Conservation (phyloP, 768 basidiomycete species). For the Inosperma sp. region DNA sequence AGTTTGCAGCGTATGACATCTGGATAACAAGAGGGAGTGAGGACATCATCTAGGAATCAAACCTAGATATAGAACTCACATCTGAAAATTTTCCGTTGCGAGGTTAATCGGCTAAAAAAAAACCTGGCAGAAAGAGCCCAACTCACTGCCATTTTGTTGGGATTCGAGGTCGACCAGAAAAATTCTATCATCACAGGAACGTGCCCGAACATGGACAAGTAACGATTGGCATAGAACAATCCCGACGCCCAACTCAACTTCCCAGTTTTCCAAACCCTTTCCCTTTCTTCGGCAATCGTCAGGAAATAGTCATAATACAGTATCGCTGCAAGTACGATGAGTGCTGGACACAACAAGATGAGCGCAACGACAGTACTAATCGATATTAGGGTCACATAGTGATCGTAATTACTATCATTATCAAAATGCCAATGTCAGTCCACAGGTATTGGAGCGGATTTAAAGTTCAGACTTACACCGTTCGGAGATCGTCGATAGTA, state of each 20-base stretch:
- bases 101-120: neutral
- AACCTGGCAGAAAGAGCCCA: neutral
- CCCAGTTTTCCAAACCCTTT: conserved; percentile 41
- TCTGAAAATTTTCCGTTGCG: neutral
- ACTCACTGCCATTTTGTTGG: conserved; percentile 27
- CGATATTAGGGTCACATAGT: conserved; percentile 24
- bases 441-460: neutral
- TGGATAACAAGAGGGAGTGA: conserved; percentile 13
- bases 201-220: conserved; percentile 35
- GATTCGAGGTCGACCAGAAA: conserved; percentile 29
- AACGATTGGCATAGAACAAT: conserved; percentile 42
- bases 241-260: conserved; percentile 28
- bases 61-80: conserved; percentile 4
- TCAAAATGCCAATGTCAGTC: neutral
- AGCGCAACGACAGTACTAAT: conserved; percentile 18
- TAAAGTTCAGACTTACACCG: neutral
- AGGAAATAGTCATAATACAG: conserved; percentile 45
- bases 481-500: neutral
- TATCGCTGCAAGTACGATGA: conserved; percentile 25
- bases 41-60: neutral
- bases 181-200: conserved; percentile 33
- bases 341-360: neutral
- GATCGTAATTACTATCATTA: conserved; percentile 18
- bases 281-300: conserved; percentile 40
- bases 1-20: conserved; percentile 29